Evolutionary conservation across 306 rosid species (phyloP).

Genomic region (Acacia acuminata): DNA sequence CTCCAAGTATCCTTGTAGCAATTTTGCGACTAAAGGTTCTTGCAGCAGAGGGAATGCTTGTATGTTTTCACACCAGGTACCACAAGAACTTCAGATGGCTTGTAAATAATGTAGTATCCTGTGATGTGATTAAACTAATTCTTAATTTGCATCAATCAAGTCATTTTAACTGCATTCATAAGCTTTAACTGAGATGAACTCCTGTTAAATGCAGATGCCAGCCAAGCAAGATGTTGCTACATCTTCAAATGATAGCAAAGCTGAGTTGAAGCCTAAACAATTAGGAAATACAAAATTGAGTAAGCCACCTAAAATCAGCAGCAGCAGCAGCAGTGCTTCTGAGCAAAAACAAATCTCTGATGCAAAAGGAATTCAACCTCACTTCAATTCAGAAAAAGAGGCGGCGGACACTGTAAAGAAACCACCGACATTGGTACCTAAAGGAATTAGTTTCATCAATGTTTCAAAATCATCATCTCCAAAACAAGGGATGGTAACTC

Average conservation of each 20-base stretch:
- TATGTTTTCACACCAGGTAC: constrained; percentile 87
- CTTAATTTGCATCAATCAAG: background rate
- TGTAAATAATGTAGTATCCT: background rate
- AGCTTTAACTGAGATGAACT: constrained; percentile 13
- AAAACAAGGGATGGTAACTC: constrained; percentile 37
- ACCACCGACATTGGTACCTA: constrained; percentile 41
- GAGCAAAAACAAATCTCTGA: constrained; percentile 33
- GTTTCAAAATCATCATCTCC: constrained; percentile 38
- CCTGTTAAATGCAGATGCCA: constrained; percentile 46
- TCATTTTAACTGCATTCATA: background rate
- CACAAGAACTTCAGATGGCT: constrained; percentile 14
- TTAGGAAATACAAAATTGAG: constrained; percentile 37
- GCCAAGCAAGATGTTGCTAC: constrained; percentile 44
- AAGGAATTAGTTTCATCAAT: constrained; percentile 59
- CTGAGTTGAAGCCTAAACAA: constrained; percentile 43
- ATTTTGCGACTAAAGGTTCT: constrained; percentile 58
- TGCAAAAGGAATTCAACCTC: constrained; percentile 36
- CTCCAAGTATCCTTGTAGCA: constrained; percentile 78
- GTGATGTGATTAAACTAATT: background rate
- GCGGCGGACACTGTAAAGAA: constrained; percentile 28
- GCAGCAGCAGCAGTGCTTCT: constrained; percentile 16
- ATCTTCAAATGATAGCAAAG: constrained; percentile 39
- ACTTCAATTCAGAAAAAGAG: constrained; percentile 32
- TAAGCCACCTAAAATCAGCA: constrained; percentile 34
- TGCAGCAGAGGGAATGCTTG: constrained; percentile 75